Evolutionary conservation across 1,284 basidiomycete species (phyloP), one percentile per base, ranked within the genome.

Genomic region (Cutaneotrichosporon sp.): DNA sequence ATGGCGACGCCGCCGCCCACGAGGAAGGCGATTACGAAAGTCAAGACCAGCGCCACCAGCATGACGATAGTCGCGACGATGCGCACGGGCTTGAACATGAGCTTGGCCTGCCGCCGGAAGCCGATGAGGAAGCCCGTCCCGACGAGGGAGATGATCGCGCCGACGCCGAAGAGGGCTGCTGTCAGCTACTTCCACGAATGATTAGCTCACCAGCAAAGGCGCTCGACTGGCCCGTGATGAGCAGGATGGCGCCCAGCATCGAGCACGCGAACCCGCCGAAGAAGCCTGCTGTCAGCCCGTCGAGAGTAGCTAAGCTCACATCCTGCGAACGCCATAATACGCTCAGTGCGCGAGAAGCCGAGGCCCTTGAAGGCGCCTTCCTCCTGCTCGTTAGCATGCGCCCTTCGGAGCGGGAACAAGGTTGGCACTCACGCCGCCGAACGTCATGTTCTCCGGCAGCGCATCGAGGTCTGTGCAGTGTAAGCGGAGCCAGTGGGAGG

Each of bases 21-120:
- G 33, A 87, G 87, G 76, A 93, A 92, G 3, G 91, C 92, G 33
- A 85, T 86, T 34, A 94, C 85, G 63, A 94, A 91, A 50, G 91
- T 87, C 66, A 93, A 83, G 16, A 78, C 87, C 69, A 94, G 90
- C 20, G 88, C 87, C 2, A 78, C 87, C 3, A 97, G 74, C 79
- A 97, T 87, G 36, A 95, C 74, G 60, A 93, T 76, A 0, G 91
- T 88, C 0, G 94, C 93, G 13, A 90, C 80, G n/a, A 95, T 81
- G 58, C 93, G 89, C 24, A 95, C 86, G 54, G 91, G 89, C 78
- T 94, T 92, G 84, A 95, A 95, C 92, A 95, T 95, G 67, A 91
- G 83, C 79, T 91, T 90, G 45, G 89, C 63, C 76, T 95, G 92
- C 67, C 85, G 89, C 65, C 80, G 77, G 79, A 94, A 95, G 86